These are phyloP conservation scores for Rhodotorula kratochvilovae DNA, from an alignment of 768 basidiomycete genomes.

Conservation along the genomic window DNA sequence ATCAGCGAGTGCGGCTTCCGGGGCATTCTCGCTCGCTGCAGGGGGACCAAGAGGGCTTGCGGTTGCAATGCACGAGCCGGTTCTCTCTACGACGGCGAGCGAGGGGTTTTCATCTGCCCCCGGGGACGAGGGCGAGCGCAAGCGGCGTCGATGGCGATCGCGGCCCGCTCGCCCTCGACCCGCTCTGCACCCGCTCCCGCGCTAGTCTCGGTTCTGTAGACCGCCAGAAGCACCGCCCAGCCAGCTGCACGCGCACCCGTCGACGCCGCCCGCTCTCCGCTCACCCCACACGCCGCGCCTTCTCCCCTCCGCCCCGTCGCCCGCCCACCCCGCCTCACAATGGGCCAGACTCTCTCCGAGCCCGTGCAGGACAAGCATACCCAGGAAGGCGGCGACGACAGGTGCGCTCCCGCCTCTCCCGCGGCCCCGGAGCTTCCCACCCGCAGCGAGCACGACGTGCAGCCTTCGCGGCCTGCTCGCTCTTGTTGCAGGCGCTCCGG, in stretches of 20 bases:
- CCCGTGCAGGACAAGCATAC: constrained; percentile 82
- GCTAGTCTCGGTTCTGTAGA: too few relatives aligned
- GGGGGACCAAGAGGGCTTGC: too few relatives aligned
- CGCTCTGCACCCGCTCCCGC: too few relatives aligned
- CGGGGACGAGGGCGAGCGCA: too few relatives aligned
- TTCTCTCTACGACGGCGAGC: not conserved
- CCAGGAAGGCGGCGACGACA: constrained; percentile 64
- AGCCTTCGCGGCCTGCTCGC: not conserved
- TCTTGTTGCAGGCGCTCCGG: not conserved
- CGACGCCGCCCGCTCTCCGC: not conserved
- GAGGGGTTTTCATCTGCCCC: too few relatives aligned
- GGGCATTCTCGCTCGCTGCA: too few relatives aligned
- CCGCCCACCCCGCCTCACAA: constrained; percentile 2
- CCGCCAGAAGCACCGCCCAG: too few relatives aligned
- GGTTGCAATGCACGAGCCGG: too few relatives aligned
- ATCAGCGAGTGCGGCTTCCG: too few relatives aligned
- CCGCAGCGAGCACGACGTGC: not conserved
- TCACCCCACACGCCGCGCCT: not conserved
- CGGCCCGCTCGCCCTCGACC: too few relatives aligned
- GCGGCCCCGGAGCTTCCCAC: not conserved
- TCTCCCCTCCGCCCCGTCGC: not conserved
- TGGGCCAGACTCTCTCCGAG: constrained; percentile 79
- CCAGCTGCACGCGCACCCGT: too few relatives aligned
- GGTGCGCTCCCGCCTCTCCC: constrained; percentile 47
- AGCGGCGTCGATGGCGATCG: too few relatives aligned